Evolutionary conservation across 2,329 filamentous ascomycete species (phyloP).

Genomic region (Dothiorella sarmentorum): DNA sequence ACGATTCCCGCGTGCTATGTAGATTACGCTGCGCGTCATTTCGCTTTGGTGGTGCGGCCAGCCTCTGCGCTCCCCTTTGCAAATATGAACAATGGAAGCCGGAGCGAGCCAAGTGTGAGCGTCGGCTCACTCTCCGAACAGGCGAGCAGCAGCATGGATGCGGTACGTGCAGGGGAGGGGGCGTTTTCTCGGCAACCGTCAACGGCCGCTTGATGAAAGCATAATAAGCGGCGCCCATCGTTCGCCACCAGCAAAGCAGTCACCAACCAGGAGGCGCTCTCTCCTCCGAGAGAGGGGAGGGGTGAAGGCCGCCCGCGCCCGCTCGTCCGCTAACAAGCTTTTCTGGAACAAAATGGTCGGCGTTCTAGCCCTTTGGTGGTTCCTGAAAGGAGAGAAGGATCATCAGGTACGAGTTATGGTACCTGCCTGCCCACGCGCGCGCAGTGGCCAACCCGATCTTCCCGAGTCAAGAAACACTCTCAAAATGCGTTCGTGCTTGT

Average conservation of each 20-base stretch:
- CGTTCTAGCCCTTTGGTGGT: background rate
- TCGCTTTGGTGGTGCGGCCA: background rate
- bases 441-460: conserved; percentile 6
- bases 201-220: too few relatives aligned
- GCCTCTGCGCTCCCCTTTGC: background rate
- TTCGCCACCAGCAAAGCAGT: background rate
- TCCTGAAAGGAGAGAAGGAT: conserved; percentile 8
- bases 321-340: too few relatives aligned
- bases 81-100: background rate
- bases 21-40: conserved; percentile 1
- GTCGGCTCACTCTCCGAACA: background rate
- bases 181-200: background rate
- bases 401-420: too few relatives aligned
- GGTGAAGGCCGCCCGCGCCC: too few relatives aligned
- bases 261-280: background rate
- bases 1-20: background rate
- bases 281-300: background rate
- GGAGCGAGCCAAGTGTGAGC: background rate
- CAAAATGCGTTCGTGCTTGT: background rate
- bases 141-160: background rate
- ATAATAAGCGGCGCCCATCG: too few relatives aligned
- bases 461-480: conserved; percentile 12
- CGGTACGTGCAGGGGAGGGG: background rate
- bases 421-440: too few relatives aligned
- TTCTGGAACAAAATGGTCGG: too few relatives aligned